Conservation (phyloP, 768 basidiomycete species). For the Mycena vitilis region DNA sequence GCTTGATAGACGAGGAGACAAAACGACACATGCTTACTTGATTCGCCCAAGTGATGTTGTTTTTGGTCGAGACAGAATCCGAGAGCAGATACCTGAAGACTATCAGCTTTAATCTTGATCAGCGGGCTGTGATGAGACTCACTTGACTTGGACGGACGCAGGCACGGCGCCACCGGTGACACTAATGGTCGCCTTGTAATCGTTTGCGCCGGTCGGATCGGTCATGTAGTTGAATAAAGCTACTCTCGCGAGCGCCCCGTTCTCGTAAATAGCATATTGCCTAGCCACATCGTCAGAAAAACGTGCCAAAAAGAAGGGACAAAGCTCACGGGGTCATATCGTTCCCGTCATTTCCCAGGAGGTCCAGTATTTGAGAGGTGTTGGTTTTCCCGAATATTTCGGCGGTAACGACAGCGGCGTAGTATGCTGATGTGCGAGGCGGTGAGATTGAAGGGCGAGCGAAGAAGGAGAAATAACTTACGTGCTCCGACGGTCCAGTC, state of each 20-base stretch:
- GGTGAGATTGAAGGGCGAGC: no score
- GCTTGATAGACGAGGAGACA: neutral
- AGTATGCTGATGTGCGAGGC: constrained; percentile 60
- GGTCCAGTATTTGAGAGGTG: constrained; percentile 74
- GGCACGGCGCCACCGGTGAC: constrained; percentile 59
- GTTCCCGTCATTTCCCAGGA: constrained; percentile 62
- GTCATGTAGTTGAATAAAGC: constrained; percentile 81
- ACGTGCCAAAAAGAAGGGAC: neutral
- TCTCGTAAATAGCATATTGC: constrained; percentile 79
- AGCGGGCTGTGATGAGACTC: neutral
- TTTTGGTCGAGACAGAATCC: constrained; percentile 65
- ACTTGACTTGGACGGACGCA: constrained; percentile 64
- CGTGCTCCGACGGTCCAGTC: constrained; percentile 75
- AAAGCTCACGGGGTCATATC: constrained; percentile 62
- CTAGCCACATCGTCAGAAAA: neutral
- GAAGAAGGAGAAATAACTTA: neutral
- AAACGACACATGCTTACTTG: constrained; percentile 57
- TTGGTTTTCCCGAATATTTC: constrained; percentile 77
- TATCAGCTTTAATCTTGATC: neutral
- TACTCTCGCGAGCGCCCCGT: constrained; percentile 68
- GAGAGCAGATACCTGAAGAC: constrained; percentile 52
- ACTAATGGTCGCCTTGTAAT: constrained; percentile 63
- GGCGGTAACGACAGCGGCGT: constrained; percentile 75
- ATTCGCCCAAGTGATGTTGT: constrained; percentile 81
- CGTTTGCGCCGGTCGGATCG: constrained; percentile 66